A percentile compares a stretch with the other conserved stretches of the same genome.
Evolutionary conservation across 208 protist genomes (phyloP).

Genomic region (Wallacemonas sp.): DNA sequence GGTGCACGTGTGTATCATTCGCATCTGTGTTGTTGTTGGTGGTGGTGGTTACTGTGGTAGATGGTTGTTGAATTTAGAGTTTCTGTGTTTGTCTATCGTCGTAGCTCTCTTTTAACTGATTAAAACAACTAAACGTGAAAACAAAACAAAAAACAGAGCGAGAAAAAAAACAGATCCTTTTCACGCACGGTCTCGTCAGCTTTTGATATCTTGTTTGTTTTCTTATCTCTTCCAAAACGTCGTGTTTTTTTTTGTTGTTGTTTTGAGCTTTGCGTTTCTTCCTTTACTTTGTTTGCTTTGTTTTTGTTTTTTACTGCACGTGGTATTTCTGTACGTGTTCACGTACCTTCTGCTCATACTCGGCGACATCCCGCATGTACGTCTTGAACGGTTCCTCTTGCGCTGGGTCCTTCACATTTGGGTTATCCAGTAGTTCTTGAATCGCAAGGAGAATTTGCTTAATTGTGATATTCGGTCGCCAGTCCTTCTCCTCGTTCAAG

Average conservation of each 20-base stretch:
- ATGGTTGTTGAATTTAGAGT: no score
- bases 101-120: no score
- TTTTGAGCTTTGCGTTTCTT: constrained; percentile 8
- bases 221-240: constrained; percentile 1
- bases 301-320: constrained; percentile 13
- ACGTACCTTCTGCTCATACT: constrained; percentile 86
- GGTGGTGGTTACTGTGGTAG: no score
- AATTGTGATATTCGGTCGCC: constrained; percentile 97
- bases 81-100: no score
- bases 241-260: not conserved
- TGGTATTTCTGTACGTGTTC: constrained; percentile 84
- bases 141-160: no score
- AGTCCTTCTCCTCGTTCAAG: constrained; percentile 99
- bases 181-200: no score
- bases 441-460: constrained; percentile 99
- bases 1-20: no score
- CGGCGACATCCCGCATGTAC: constrained; percentile 77
- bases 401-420: constrained; percentile 98
- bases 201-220: constrained; percentile 6
- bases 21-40: no score
- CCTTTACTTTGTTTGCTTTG: constrained; percentile 4
- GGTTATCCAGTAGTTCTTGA: constrained; percentile 97
- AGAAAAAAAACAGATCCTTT: no score
- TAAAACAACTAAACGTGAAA: no score
- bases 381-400: constrained; percentile 96